phyloP scores from a whole-genome alignment of 2,329 filamentous ascomycete genomes.

The Beauveria medogensis region DNA sequence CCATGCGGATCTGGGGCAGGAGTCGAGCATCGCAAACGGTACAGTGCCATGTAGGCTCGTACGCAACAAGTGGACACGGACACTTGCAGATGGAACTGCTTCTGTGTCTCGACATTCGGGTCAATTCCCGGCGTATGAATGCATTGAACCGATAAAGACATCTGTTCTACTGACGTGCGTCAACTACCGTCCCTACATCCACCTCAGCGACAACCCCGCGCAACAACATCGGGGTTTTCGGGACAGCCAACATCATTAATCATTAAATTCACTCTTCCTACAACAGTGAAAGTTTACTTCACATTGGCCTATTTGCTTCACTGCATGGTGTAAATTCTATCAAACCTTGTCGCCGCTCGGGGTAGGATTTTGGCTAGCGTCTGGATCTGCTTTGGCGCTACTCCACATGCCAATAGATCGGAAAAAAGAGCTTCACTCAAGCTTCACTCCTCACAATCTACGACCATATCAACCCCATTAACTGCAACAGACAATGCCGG shows the following conservation, averaged over 20 bases:
- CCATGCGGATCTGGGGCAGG: background rate
- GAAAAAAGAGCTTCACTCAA: background rate
- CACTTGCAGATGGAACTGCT: background rate
- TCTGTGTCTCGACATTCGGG: background rate
- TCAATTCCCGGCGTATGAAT: background rate
- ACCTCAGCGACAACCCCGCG: too few species aligned
- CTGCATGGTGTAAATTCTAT: too few species aligned
- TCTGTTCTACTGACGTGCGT: too few species aligned
- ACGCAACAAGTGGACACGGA: background rate
- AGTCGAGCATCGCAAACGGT: background rate
- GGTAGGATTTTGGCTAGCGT: background rate
- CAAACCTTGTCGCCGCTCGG: too few species aligned
- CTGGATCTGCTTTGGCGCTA: too few species aligned
- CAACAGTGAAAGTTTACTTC: too few species aligned
- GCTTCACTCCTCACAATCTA: background rate
- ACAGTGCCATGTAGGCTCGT: background rate
- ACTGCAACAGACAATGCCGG: background rate
- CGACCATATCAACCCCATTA: background rate
- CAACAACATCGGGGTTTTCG: too few species aligned
- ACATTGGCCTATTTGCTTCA: too few species aligned
- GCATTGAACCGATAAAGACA: too few species aligned
- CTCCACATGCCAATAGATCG: background rate
- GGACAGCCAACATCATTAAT: too few species aligned
- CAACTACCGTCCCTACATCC: too few species aligned
- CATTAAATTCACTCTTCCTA: too few species aligned